Evolutionary conservation across 352 stramenopile species (phyloP), one percentile per base, ranked within the genome.

Genomic region (Phytophthora cactorum): DNA sequence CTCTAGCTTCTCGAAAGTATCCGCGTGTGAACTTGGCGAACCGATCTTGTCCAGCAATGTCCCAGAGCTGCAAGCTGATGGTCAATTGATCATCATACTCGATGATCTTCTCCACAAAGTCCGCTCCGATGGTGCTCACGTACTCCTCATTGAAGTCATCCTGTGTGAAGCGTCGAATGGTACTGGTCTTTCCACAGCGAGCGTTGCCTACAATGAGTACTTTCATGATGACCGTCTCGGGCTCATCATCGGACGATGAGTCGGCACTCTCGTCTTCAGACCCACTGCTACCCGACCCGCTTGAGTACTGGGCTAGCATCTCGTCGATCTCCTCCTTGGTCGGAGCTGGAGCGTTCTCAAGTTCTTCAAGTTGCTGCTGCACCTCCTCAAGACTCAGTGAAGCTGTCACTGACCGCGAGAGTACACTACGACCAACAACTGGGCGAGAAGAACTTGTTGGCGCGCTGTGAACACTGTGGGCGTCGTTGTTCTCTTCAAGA

Each of bases 11-110:
- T 38, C 84, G 76, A 57, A 97, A 97, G 54, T 97, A 97, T 5
- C 82, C 85, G 32, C 88, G 75, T 38, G 88, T 97, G 52, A 97
- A 80, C 65, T 96, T 93, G n/a, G 87, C 89, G 51, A 96, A 97
- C 5, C 88, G 81, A 59, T 97, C 89, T 68, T 96, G 89, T 7
- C 88, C 89, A 0, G 89, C 89, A 45, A 96, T 96, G 57, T 97
- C 88, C 89, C 89, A 96, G n/a, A 97, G 72, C 66, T 95, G 85
- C 31, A 95, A 75, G 38, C 82, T 88, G 44, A 94, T 79, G 22
- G 68, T 80, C 9, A 89, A 60, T 12, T 78, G 64, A 2, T 77
- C 73, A 32, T 91, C 78, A 39, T 91, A 82, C 14, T 79, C 58
- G n/a, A 97, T 78, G 31, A 79, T 64, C 70, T 94, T 95, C 72